Conservation (phyloP, 139 green algal genomes). For the Tetratostichococcus sp. region DNA sequence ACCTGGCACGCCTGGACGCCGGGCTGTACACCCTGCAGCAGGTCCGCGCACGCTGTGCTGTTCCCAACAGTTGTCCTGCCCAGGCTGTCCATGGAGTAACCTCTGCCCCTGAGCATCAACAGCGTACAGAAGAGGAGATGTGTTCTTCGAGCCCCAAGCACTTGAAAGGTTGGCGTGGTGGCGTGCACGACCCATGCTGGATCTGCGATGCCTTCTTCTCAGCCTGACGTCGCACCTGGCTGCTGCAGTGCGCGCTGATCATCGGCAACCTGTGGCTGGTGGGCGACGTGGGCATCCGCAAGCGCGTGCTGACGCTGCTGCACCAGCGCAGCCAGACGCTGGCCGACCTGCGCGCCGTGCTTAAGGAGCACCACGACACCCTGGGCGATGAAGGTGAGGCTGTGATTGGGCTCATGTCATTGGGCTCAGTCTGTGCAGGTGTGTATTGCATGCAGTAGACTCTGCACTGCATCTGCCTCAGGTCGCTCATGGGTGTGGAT, state of each 20-base stretch:
- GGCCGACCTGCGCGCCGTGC: slow-evolving; percentile 43
- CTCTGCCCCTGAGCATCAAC: no score
- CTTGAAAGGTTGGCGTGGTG: no score
- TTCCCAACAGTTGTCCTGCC: not conserved
- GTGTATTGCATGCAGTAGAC: no score
- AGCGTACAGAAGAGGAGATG: no score
- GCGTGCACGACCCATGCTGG: no score
- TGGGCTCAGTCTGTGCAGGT: no score
- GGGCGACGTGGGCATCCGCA: slow-evolving; percentile 60
- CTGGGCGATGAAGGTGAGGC: slow-evolving; percentile 10
- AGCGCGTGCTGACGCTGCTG: slow-evolving; percentile 66
- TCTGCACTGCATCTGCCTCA: no score
- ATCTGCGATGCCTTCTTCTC: not conserved
- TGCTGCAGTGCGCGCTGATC: slow-evolving; percentile 47
- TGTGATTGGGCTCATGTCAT: not conserved
- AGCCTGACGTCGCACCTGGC: not conserved
- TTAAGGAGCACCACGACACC: slow-evolving; percentile 38
- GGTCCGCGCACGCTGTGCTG: slow-evolving; percentile 4
- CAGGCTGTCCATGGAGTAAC: no score
- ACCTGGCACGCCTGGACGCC: slow-evolving; percentile 52
- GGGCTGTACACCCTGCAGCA: slow-evolving; percentile 84
- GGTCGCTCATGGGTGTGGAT: no score
- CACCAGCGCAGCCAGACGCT: slow-evolving; percentile 69
- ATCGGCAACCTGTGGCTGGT: slow-evolving; percentile 66
- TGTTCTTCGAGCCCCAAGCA: no score